These are phyloP conservation scores for Dothiorella sarmentorum DNA, from an alignment of 2,329 filamentous ascomycete species.

Conservation along the genomic window DNA sequence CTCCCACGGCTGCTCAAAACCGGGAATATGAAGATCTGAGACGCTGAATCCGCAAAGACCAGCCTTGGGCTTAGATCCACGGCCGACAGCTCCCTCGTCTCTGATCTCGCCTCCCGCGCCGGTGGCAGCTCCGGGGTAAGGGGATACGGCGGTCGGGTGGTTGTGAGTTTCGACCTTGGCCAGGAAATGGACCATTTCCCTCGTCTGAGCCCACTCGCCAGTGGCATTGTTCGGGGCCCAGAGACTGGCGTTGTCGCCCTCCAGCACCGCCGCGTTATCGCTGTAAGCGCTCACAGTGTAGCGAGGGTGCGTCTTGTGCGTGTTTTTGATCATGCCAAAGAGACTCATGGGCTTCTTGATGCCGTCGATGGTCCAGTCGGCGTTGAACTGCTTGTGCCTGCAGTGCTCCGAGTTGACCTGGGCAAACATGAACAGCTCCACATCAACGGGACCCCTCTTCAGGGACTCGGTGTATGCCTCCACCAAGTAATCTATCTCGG, in stretches of 20 bases:
- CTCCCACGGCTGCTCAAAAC: slow-evolving; percentile 81
- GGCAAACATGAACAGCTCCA: slow-evolving; percentile 98
- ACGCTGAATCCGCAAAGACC: slow-evolving; percentile 92
- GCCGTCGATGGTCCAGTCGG: slow-evolving; percentile 91
- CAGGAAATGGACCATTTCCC: slow-evolving; percentile 82
- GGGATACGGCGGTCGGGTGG: slow-evolving; percentile 92
- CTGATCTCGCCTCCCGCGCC: slow-evolving; percentile 94
- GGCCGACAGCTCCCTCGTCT: slow-evolving; percentile 90
- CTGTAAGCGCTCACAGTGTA: slow-evolving; percentile 94
- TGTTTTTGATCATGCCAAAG: slow-evolving; percentile 96
- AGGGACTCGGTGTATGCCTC: slow-evolving; percentile 68
- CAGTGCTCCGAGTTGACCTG: slow-evolving; percentile 99
- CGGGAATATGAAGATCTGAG: slow-evolving; percentile 88
- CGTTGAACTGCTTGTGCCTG: slow-evolving; percentile 89
- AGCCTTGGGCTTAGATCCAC: slow-evolving; percentile 89
- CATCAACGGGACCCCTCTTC: slow-evolving; percentile 71
- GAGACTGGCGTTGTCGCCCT: slow-evolving; percentile 67
- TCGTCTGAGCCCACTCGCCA: slow-evolving; percentile 81
- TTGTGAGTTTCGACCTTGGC: slow-evolving; percentile 98
- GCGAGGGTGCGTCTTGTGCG: slow-evolving; percentile 71
- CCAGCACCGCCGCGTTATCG: slow-evolving; percentile 92
- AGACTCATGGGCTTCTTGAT: slow-evolving; percentile 73
- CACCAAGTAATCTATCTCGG: slow-evolving; percentile 93
- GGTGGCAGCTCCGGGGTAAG: slow-evolving; percentile 88
- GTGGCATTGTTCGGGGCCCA: slow-evolving; percentile 88